Conservation (phyloP, 2,329 filamentous ascomycete genomes). For the Ophiostoma sp. region DNA sequence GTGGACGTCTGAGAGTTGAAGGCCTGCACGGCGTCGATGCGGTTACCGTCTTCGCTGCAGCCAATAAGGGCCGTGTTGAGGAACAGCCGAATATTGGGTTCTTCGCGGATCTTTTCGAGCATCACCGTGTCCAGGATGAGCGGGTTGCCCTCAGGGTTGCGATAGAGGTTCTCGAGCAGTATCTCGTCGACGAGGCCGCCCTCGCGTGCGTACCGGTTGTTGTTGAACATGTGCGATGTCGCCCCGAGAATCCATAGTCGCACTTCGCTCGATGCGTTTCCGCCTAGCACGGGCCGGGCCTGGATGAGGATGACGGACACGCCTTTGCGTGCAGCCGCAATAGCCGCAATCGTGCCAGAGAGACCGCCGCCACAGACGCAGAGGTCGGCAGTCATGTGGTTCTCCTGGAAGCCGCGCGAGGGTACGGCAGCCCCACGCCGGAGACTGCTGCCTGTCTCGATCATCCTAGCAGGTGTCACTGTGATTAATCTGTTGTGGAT, state of each 20-base stretch:
- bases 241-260: constrained; percentile 30
- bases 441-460: constrained; percentile 23
- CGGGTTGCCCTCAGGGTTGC: constrained; percentile 30
- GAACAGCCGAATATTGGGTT: constrained; percentile 28
- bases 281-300: constrained; percentile 28
- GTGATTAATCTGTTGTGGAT: too few relatives aligned
- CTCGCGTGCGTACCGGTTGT: constrained; percentile 30
- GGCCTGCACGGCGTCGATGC: constrained; percentile 27
- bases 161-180: constrained; percentile 28
- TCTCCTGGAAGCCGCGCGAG: constrained; percentile 25
- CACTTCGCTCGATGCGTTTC: constrained; percentile 29
- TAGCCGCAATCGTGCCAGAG: constrained; percentile 28
- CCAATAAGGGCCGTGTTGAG: constrained; percentile 29
- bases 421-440: constrained; percentile 26
- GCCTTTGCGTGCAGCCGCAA: constrained; percentile 28
- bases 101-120: constrained; percentile 29
- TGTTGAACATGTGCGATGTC: constrained; percentile 31
- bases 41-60: constrained; percentile 27
- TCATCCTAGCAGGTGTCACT: constrained; percentile 27
- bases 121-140: constrained; percentile 29
- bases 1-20: constrained; percentile 29
- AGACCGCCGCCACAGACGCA: constrained; percentile 31
- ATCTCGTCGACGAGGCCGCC: constrained; percentile 30
- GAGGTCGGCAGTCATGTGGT: constrained; percentile 28
- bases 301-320: constrained; percentile 27